phyloP scores from a whole-genome alignment of 2,329 filamentous ascomycete species.

The Tolypocladium guangdongense region DNA sequence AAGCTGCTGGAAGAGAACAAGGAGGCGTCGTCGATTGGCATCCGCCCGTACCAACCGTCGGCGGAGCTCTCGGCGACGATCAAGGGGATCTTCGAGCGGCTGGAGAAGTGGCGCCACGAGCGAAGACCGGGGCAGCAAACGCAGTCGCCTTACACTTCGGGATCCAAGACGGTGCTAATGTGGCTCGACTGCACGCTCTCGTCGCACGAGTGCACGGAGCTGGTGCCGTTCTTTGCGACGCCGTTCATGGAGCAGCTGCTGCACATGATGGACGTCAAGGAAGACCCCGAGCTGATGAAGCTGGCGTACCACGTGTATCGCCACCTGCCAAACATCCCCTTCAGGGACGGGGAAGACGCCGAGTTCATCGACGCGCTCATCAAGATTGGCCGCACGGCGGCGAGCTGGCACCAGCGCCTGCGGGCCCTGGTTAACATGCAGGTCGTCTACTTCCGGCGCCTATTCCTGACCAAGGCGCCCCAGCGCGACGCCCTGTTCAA shows the following conservation, averaged over 20 bases:
- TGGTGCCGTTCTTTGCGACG: constrained; percentile 83
- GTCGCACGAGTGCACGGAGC: constrained; percentile 83
- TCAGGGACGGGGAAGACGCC: constrained; percentile 74
- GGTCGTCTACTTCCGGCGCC: constrained; percentile 91
- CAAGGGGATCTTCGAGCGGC: constrained; percentile 60
- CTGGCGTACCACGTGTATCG: constrained; percentile 95
- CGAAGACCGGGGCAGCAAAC: constrained; percentile 82
- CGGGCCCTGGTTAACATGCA: constrained; percentile 97
- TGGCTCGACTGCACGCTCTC: constrained; percentile 91
- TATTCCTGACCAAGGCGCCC: constrained; percentile 69
- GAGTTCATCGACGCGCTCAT: constrained; percentile 80
- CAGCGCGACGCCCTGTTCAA: constrained; percentile 77
- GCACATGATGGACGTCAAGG: constrained; percentile 99
- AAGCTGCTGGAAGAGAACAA: constrained; percentile 71
- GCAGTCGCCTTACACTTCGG: constrained; percentile 87
- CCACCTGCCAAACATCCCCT: constrained; percentile 89
- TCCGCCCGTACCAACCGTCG: constrained; percentile 69
- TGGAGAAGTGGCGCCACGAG: constrained; percentile 82
- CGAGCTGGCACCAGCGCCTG: constrained; percentile 91
- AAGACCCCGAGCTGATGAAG: constrained; percentile 89
- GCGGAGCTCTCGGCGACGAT: constrained; percentile 65
- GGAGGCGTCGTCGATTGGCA: constrained; percentile 67
- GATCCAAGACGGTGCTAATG: constrained; percentile 87
- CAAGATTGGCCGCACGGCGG: constrained; percentile 70
- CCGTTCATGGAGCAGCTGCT: constrained; percentile 85